A percentile compares a stretch with the other conserved stretches of the same genome.
phyloP scores from a whole-genome alignment of 768 basidiomycete species.

The Rossbeevera mucosa region DNA sequence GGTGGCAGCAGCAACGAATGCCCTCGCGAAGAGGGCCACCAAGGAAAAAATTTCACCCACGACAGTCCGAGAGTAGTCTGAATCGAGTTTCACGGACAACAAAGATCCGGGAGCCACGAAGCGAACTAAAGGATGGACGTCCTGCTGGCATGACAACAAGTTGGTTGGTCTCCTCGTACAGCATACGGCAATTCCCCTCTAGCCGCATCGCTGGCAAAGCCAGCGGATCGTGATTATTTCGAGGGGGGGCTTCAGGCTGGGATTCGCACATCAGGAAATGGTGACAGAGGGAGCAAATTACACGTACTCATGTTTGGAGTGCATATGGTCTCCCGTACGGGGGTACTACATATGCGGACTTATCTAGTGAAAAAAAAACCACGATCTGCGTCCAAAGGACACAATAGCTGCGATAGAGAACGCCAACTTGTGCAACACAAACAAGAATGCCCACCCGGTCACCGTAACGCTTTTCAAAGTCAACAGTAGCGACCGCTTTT shows the following conservation, averaged over 20 bases:
- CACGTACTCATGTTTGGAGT: neutral
- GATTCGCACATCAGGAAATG: neutral
- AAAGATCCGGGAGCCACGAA: slow-evolving; percentile 22
- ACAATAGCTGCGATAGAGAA: slow-evolving; percentile 21
- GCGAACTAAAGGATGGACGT: slow-evolving; percentile 24
- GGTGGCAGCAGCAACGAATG: neutral
- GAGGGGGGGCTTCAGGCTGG: neutral
- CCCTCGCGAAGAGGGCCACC: slow-evolving; percentile 16
- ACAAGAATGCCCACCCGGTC: slow-evolving; percentile 19
- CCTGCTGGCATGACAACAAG: neutral
- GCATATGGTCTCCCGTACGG: neutral
- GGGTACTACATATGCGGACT: neutral
- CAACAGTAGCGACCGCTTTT: slow-evolving; percentile 18
- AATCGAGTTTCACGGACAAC: slow-evolving; percentile 28
- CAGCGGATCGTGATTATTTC: neutral
- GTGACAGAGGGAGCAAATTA: neutral
- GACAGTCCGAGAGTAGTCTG: slow-evolving; percentile 33
- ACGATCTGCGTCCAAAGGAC: slow-evolving; percentile 12
- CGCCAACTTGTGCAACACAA: neutral
- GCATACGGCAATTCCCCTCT: neutral
- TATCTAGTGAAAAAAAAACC: neutral
- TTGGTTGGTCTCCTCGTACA: slow-evolving; percentile 16
- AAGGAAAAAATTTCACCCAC: neutral
- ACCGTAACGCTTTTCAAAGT: slow-evolving; percentile 27
- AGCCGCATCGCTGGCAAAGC: neutral